Base-by-base conservation (phyloP, 2,329 filamentous ascomycete genomes). In the Seiridium cupressi region DNA sequence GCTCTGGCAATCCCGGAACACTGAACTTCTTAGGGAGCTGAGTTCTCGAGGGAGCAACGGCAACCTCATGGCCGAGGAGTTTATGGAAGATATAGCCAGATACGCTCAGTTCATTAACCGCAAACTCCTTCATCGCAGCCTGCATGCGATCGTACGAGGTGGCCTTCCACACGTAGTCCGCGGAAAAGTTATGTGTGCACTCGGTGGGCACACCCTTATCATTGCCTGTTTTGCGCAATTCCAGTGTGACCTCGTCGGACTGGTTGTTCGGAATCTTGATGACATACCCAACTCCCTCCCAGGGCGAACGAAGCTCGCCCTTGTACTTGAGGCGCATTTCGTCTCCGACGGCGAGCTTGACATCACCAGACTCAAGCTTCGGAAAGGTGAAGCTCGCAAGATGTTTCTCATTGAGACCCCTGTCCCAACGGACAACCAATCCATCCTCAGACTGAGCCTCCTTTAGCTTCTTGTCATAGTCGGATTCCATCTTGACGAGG, bases 91-190 rank as follows among this genome's bases (percentile, higher is more conserved):
- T 97, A 77, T 97, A 99, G 44, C 95, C 95, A 31, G 95, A 98
- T 48, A 99, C 94, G 71, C 93, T 97, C 90, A 96, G 91, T 76
- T 99, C 95, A 68, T 99, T 94, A 49, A 98, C 88, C 5, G 95
- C 95, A 73, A 99, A 99, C 0, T 92, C 98, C 82, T 97, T 98
- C 94, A 99, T 98, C 58, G 95, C 96, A 66, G 93, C 87, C 75
- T 99, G 95, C 95, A 99, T 99, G 64, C 95, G 93, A 72, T 99
- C 95, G 73, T 99, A 99, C 0, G 94, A 98, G 0, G 96, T 99
- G 11, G 96, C 95, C 74, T 99, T 99, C 95, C 95, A 99, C 59
- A 99, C 95, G 71, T 99, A 99, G 74, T 99, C 95, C 65, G 94
- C 95, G 13, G 93, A 97, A 77, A 99, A 99, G 75, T 97, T 97